A percentile compares a stretch with the other conserved stretches of the same genome.
Evolutionary conservation across 2,329 filamentous ascomycete genomes (phyloP).

Genomic region (Emericellopsis atlantica): DNA sequence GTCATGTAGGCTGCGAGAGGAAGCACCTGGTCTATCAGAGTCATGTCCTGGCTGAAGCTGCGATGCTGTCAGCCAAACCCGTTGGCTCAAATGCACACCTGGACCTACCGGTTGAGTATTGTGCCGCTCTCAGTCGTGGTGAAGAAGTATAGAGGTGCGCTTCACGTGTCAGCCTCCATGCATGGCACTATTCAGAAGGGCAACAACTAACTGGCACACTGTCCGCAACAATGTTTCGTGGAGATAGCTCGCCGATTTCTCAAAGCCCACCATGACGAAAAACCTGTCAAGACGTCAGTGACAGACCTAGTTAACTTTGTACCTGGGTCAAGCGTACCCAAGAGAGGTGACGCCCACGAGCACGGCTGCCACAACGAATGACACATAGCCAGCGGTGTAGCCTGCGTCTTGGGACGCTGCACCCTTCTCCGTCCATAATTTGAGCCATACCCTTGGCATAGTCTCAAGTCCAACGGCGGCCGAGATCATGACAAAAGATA

Average conservation of each 20-base stretch:
- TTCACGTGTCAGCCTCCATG: constrained; percentile 1
- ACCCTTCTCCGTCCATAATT: constrained; percentile 7
- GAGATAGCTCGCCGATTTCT: constrained; percentile 8
- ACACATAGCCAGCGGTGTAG: not conserved
- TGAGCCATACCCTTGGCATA: constrained; percentile 4
- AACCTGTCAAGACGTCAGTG: constrained; percentile 5
- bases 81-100: not conserved
- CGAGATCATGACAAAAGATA: constrained; percentile 1
- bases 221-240: constrained; percentile 9
- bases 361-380: not conserved
- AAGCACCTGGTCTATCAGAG: constrained; percentile 25
- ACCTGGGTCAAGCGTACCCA: constrained; percentile 1
- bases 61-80: constrained; percentile 9
- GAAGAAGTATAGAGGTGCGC: constrained; percentile 20
- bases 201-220: constrained; percentile 7
- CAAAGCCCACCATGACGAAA: constrained; percentile 5
- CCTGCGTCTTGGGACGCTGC: not conserved
- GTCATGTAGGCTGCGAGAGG: constrained; percentile 16
- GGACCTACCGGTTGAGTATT: constrained; percentile 19
- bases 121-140: constrained; percentile 17
- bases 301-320: not conserved
- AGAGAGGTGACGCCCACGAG: constrained; percentile 5
- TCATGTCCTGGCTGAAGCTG: constrained; percentile 29
- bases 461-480: constrained; percentile 4
- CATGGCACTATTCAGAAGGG: no score